Evolutionary conservation across 1,139 yeast genomes (phyloP).

Genomic region (Scheffersomyces titani): DNA sequence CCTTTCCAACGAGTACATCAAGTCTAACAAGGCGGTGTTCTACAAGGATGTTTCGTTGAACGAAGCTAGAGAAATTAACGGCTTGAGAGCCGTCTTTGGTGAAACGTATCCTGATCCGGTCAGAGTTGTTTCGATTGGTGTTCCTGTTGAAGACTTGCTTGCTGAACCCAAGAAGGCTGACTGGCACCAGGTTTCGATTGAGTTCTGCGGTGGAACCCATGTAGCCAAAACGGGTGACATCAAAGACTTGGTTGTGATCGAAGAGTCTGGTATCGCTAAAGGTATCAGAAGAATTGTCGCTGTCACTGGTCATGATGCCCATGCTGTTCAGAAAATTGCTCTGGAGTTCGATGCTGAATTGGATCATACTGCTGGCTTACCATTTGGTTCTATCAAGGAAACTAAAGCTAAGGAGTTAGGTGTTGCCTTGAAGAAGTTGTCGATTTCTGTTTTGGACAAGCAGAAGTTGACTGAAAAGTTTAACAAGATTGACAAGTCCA

Average conservation of each 20-base stretch:
- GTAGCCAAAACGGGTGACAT: conserved; percentile 91
- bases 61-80: conserved; percentile 70
- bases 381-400: conserved; percentile 75
- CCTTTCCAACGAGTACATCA: conserved; percentile 71
- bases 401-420: conserved; percentile 79
- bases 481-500: conserved; percentile 76
- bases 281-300: conserved; percentile 98
- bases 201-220: conserved; percentile 99
- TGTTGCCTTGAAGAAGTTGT: conserved; percentile 76
- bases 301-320: conserved; percentile 89
- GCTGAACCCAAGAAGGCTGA: conserved; percentile 66
- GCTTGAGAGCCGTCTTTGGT: conserved; percentile 97
- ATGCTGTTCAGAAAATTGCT: conserved; percentile 84
- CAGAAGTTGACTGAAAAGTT: conserved; percentile 73
- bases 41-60: conserved; percentile 79
- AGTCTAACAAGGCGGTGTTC: conserved; percentile 69
- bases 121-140: conserved; percentile 95
- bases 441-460: conserved; percentile 82
- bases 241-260: conserved; percentile 83
- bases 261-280: conserved; percentile 97
- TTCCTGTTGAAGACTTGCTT: conserved; percentile 78
- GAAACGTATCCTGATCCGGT: conserved; percentile 99
- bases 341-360: conserved; percentile 65
- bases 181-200: conserved; percentile 81
- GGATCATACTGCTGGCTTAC: conserved; percentile 54